Conservation (phyloP, 116 monocot species). For the Posidonia oceanica region DNA sequence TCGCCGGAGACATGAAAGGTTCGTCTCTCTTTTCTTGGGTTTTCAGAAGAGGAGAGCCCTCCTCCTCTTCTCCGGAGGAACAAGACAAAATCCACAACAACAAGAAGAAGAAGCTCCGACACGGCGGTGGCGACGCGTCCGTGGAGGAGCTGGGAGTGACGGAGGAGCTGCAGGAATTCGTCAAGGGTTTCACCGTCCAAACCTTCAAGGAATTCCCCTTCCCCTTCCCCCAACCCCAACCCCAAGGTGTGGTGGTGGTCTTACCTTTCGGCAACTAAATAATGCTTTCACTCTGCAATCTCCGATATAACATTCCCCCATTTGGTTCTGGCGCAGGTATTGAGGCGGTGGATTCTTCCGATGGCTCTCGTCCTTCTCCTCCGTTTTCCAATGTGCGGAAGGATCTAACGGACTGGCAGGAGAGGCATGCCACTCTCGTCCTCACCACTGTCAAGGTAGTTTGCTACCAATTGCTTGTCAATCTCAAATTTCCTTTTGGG, state of each 20-base stretch:
- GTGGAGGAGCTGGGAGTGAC: slow-evolving; percentile 65
- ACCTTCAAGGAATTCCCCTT: slow-evolving; percentile 61
- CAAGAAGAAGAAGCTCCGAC: background rate
- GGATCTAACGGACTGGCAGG: slow-evolving; percentile 87
- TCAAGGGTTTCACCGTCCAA: slow-evolving; percentile 46
- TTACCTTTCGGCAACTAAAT: background rate
- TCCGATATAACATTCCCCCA: background rate
- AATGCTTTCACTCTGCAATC: background rate
- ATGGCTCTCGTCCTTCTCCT: background rate
- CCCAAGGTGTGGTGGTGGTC: background rate
- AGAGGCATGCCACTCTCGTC: slow-evolving; percentile 59
- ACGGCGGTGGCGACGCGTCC: background rate
- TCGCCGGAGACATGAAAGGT: slow-evolving; percentile 9
- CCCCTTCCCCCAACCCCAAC: slow-evolving; percentile 25
- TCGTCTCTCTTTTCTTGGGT: slow-evolving; percentile 37
- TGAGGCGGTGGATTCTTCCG: background rate
- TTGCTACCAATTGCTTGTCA: too few relatives aligned
- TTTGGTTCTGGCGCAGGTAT: background rate
- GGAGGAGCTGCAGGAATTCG: slow-evolving; percentile 36
- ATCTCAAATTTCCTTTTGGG: too few relatives aligned
- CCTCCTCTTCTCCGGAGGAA: background rate
- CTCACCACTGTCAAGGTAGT: slow-evolving; percentile 57
- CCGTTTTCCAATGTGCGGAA: slow-evolving; percentile 12
- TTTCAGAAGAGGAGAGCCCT: slow-evolving; percentile 11
- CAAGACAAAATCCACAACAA: background rate